These are phyloP conservation scores for Candida xyloterini DNA, from an alignment of 805 yeast genomes.

Conservation along the genomic window DNA sequence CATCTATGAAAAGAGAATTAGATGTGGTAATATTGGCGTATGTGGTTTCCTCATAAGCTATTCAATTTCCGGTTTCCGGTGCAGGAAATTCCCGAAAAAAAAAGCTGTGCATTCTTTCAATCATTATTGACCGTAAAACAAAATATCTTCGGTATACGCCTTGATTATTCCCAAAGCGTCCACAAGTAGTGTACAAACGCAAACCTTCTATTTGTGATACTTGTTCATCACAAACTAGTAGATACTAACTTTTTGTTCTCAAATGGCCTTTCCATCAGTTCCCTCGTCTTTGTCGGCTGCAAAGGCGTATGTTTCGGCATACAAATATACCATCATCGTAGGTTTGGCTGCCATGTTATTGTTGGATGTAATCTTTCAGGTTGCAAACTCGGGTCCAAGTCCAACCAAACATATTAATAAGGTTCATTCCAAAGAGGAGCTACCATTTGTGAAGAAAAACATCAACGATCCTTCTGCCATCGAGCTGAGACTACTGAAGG, in stretches of 20 bases:
- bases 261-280: background rate
- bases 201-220: too few relatives aligned
- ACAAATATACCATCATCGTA: constrained; percentile 4
- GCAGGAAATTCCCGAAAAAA: background rate
- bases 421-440: background rate
- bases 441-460: constrained; percentile 5
- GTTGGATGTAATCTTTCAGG: constrained; percentile 2
- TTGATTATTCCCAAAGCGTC: background rate
- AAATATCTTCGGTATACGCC: too few relatives aligned
- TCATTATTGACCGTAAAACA: too few relatives aligned
- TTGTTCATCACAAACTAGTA: background rate
- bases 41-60: too few relatives aligned
- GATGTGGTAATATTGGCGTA: too few relatives aligned
- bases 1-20: constrained; percentile 1
- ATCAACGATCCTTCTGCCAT: constrained; percentile 14
- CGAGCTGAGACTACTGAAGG: constrained; percentile 16
- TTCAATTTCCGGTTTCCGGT: constrained; percentile 1
- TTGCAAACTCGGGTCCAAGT: constrained; percentile 1
- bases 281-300: background rate
- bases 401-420: background rate
- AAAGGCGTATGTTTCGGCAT: background rate
- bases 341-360: constrained; percentile 2
- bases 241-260: background rate
- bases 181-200: background rate
- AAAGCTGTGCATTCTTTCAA: too few relatives aligned